Base-by-base conservation (phyloP, 139 green algal species). In the Chlorella sp. region DNA sequence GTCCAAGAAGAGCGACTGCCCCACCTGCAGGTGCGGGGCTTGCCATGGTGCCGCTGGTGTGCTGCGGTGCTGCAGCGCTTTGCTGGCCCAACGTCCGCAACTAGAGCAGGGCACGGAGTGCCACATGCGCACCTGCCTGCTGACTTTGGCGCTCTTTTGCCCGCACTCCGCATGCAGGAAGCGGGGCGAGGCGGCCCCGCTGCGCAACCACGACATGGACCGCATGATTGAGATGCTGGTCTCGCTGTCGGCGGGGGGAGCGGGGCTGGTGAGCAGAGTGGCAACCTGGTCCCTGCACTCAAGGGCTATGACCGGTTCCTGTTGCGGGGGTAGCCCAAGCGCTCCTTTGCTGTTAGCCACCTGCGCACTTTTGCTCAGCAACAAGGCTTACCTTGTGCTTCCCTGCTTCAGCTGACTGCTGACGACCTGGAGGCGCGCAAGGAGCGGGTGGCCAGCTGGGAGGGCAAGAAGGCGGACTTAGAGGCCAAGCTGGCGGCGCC, bases 1-100 rank as follows among this genome's bases (percentile, higher is more conserved):
- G 60, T 69, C 69, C 73, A 83, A 75, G 40, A 88, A 86, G 20
- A 46, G 60, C 13, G 77, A 81, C 30, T 91, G 88, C 81, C 88
- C 88, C 41, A 84, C 58, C 28, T 91, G 88, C 80, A 82, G 80
- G 86, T 73, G 44, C 43, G 85, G 46, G 58, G 2, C 14, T 2
- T 30, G 73, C 5, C 73, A 60, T 16, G 28, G 44, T 64, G 44
- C 32, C 19, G 69, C 69, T 76, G 34, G 38, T 38, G 7, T 34
- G 1, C 9, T 20, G 56, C n/a, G n/a, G n/a, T n/a, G n/a, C n/a
- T n/a, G n/a, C n/a, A n/a, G n/a, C n/a, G n/a, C n/a, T n/a, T n/a
- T n/a, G n/a, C n/a, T n/a, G n/a, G n/a, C n/a, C n/a, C n/a, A n/a
- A n/a, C n/a, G n/a, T n/a, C n/a, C n/a, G n/a, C n/a, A n/a, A n/a